Evolutionary conservation across 306 rosid genomes (phyloP).

Genomic region (Quercus gilva): DNA sequence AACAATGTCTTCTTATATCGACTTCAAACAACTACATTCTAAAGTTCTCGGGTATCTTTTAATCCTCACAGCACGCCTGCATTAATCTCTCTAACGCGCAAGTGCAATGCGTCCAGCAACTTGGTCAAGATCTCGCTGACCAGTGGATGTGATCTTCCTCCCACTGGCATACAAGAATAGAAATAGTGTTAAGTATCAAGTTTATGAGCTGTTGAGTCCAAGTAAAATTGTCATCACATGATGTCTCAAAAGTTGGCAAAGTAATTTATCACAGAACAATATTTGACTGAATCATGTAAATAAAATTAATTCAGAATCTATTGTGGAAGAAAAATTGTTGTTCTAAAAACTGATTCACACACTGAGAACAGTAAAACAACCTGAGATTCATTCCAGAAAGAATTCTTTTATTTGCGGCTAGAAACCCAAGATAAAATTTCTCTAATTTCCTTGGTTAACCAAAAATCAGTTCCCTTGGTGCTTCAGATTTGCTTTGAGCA

Average conservation of each 20-base stretch:
- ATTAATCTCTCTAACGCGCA: slow-evolving; percentile 15
- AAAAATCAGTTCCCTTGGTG: too few relatives aligned
- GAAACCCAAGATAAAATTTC: background rate
- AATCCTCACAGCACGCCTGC: background rate
- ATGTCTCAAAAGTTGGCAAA: background rate
- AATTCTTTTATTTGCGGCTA: background rate
- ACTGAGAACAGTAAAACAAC: background rate
- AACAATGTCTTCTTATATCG: background rate
- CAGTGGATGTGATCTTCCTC: slow-evolving; percentile 39
- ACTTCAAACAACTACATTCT: background rate
- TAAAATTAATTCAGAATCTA: background rate
- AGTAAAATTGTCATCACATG: background rate
- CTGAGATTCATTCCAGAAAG: too few relatives aligned
- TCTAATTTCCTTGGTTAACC: too few relatives aligned
- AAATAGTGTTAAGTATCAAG: background rate
- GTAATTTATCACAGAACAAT: background rate
- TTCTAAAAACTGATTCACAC: background rate
- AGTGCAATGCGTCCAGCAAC: slow-evolving; percentile 46
- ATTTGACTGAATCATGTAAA: background rate
- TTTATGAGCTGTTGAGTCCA: background rate
- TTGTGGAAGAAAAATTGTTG: background rate
- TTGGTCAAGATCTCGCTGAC: slow-evolving; percentile 53
- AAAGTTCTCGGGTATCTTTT: background rate
- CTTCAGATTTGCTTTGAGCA: too few relatives aligned
- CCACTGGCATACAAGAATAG: slow-evolving; percentile 23